Evolutionary conservation across 1,139 yeast species (phyloP).

Genomic region (Debaryomycetaceae sp.): DNA sequence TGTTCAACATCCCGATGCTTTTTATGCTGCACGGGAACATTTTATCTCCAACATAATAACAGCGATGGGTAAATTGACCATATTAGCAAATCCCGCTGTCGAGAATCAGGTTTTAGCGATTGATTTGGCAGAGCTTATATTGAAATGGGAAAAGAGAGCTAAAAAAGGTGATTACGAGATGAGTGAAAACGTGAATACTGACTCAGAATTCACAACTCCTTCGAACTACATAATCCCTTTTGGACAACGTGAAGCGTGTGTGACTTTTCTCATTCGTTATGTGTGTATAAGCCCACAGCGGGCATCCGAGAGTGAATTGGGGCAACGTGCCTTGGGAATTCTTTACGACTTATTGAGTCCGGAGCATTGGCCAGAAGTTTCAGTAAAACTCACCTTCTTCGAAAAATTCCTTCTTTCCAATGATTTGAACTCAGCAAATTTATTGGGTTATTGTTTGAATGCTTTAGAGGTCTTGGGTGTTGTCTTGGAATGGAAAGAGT

Average conservation of each 20-base stretch:
- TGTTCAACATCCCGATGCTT: slow-evolving; percentile 79
- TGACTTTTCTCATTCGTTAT: slow-evolving; percentile 84
- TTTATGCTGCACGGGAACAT: slow-evolving; percentile 83
- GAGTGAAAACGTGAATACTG: slow-evolving; percentile 5
- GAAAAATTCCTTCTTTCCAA: slow-evolving; percentile 80
- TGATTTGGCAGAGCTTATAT: slow-evolving; percentile 80
- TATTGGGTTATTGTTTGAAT: slow-evolving; percentile 76
- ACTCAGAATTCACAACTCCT: slow-evolving; percentile 36
- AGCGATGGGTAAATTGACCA: slow-evolving; percentile 92
- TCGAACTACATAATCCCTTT: slow-evolving; percentile 62
- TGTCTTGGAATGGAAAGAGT: slow-evolving; percentile 71
- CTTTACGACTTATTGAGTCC: slow-evolving; percentile 71
- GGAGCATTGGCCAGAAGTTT: slow-evolving; percentile 80
- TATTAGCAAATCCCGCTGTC: slow-evolving; percentile 71
- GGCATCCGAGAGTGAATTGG: slow-evolving; percentile 79
- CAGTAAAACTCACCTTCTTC: slow-evolving; percentile 78
- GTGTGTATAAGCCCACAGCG: slow-evolving; percentile 85
- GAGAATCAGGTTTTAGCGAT: slow-evolving; percentile 86
- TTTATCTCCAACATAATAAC: slow-evolving; percentile 85
- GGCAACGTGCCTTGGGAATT: slow-evolving; percentile 75
- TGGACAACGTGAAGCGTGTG: slow-evolving; percentile 83
- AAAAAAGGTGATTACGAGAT: slow-evolving; percentile 8
- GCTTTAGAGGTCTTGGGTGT: slow-evolving; percentile 90
- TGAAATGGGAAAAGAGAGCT: slow-evolving; percentile 76
- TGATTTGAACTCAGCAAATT: slow-evolving; percentile 61